Percentiles rank a stretch among this genome's conserved stretches.
phyloP scores from a whole-genome alignment of 192 early-diverging fungal genomes.

The Hyaloraphidium curvatum region DNA sequence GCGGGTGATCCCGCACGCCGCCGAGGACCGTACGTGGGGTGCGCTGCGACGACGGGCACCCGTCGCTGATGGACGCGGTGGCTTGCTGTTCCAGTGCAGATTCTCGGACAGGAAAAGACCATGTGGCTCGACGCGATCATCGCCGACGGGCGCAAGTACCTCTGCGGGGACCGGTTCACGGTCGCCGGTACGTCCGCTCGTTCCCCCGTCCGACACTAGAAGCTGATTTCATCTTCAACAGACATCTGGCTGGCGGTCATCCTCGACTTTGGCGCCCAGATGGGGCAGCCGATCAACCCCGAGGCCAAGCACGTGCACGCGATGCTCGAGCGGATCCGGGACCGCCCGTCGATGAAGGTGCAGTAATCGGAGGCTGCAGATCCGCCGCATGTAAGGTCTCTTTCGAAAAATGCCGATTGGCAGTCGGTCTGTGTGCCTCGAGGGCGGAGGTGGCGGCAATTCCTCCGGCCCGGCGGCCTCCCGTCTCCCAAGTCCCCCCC shows the following conservation, averaged over 20 bases:
- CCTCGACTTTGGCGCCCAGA: background rate
- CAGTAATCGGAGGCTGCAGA: no score
- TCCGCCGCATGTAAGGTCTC: no score
- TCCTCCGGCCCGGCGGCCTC: no score
- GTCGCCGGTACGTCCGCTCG: background rate
- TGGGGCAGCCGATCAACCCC: background rate
- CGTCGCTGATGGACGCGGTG: background rate
- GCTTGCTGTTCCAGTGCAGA: background rate
- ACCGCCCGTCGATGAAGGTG: no score
- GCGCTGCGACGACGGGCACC: background rate
- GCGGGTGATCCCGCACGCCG: background rate
- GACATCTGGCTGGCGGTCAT: background rate
- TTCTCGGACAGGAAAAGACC: background rate
- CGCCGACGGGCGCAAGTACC: background rate
- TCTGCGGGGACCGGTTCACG: background rate
- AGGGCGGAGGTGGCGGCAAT: no score
- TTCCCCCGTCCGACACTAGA: background rate
- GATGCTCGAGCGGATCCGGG: background rate
- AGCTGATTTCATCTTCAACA: background rate
- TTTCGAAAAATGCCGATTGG: no score
- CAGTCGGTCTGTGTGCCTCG: no score
- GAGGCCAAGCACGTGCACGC: background rate
- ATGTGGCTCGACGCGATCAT: background rate
- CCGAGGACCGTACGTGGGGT: background rate
- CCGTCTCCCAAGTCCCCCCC: no score